These are phyloP conservation scores for Taxillus chinensis DNA, from an alignment of 164 flowering plant genomes.

Conservation along the genomic window DNA sequence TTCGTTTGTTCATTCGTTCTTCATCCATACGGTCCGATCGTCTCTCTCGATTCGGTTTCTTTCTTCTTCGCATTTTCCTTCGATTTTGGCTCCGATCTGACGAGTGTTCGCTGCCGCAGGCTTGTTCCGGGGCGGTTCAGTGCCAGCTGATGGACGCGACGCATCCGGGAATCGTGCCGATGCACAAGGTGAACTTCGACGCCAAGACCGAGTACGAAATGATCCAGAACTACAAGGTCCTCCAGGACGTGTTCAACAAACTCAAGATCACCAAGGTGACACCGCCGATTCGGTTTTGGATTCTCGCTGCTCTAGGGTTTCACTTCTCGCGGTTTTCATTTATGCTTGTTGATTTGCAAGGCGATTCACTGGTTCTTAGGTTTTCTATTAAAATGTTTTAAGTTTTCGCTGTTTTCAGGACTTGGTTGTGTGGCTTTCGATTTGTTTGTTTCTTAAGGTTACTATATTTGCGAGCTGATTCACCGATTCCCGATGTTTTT, in stretches of 20 bases:
- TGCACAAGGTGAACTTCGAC: conserved; percentile 97
- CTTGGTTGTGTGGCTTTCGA: too few relatives aligned
- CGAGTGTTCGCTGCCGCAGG: conserved; percentile 25
- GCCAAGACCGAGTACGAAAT: conserved; percentile 96
- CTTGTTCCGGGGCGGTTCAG: conserved; percentile 87
- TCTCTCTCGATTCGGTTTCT: background rate
- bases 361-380: too few relatives aligned
- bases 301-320: background rate
- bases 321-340: background rate
- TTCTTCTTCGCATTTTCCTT: background rate
- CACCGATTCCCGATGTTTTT: too few relatives aligned
- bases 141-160: conserved; percentile 93
- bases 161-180: conserved; percentile 89
- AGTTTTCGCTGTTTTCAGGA: too few relatives aligned
- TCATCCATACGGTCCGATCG: background rate
- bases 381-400: too few relatives aligned
- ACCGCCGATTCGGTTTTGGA: background rate
- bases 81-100: background rate
- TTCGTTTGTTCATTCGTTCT: background rate
- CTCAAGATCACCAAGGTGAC: conserved; percentile 88
- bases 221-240: conserved; percentile 98
- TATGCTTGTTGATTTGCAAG: background rate
- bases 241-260: conserved; percentile 94
- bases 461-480: too few relatives aligned
- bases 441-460: too few relatives aligned